Conservation (phyloP, 2,329 filamentous ascomycete species). For the Fusarium oligoseptatum region DNA sequence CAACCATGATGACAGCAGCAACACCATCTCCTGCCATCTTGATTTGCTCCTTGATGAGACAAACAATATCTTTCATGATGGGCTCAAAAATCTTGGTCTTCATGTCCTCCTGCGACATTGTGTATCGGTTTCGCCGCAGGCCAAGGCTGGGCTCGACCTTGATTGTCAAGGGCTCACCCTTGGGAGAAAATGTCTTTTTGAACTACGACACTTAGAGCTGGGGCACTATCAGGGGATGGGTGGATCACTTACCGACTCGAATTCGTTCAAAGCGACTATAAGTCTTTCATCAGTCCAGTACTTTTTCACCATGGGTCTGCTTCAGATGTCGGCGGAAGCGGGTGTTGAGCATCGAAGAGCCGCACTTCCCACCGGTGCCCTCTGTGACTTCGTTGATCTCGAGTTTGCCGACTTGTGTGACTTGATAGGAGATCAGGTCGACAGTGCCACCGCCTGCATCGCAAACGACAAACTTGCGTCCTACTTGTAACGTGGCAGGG, state of each 20-base stretch:
- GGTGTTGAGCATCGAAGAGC: conserved; percentile 63
- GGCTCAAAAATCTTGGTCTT: conserved; percentile 67
- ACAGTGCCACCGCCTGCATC: conserved; percentile 69
- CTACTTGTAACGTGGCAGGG: conserved; percentile 56
- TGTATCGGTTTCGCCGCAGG: conserved; percentile 48
- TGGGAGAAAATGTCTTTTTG: conserved; percentile 55
- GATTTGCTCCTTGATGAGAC: conserved; percentile 58
- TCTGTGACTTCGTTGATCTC: conserved; percentile 63
- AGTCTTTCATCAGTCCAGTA: conserved; percentile 59
- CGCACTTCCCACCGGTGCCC: conserved; percentile 64
- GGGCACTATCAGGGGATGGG: conserved; percentile 54
- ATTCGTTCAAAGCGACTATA: conserved; percentile 56
- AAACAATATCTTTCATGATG: conserved; percentile 59
- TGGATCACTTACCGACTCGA: conserved; percentile 54
- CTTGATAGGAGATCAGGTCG: conserved; percentile 66
- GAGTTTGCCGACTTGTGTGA: conserved; percentile 57
- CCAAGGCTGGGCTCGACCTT: conserved; percentile 51
- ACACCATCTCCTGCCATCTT: conserved; percentile 52
- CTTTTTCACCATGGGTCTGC: conserved; percentile 58
- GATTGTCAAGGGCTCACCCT: conserved; percentile 54
- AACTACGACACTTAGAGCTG: conserved; percentile 46
- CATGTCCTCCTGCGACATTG: conserved; percentile 69
- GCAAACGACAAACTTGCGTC: conserved; percentile 65
- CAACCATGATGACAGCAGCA: conserved; percentile 61
- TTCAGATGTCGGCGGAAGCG: conserved; percentile 61